Conservation (phyloP, 2,329 filamentous ascomycete genomes). For the Raffaelea arxii region DNA sequence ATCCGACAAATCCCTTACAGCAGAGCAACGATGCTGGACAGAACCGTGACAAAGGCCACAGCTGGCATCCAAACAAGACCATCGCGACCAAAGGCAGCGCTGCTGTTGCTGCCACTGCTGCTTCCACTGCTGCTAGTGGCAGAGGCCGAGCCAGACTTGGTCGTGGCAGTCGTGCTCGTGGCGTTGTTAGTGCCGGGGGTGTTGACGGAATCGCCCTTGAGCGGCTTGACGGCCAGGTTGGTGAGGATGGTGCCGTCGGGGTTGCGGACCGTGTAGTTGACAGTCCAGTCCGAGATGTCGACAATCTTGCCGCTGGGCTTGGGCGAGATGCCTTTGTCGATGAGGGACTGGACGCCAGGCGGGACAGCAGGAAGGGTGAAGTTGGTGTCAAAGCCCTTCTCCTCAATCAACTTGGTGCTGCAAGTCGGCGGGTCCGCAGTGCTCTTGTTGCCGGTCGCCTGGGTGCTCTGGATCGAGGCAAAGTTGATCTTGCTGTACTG, state of each 20-base stretch:
- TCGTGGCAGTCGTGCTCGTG: slow-evolving; percentile 11
- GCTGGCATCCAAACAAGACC: not conserved
- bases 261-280: slow-evolving; percentile 52
- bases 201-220: slow-evolving; percentile 35
- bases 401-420: slow-evolving; percentile 51
- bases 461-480: slow-evolving; percentile 51
- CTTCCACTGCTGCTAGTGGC: not conserved
- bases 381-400: slow-evolving; percentile 60
- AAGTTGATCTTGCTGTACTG: slow-evolving; percentile 72
- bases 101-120: not conserved
- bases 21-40: not conserved
- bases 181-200: slow-evolving; percentile 30
- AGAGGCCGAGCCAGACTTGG: slow-evolving; percentile 1
- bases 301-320: slow-evolving; percentile 58
- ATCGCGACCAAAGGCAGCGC: not conserved
- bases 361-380: slow-evolving; percentile 68
- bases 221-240: slow-evolving; percentile 36
- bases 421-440: slow-evolving; percentile 52
- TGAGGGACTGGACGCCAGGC: slow-evolving; percentile 58
- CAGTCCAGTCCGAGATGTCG: slow-evolving; percentile 42
- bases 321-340: slow-evolving; percentile 63
- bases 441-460: slow-evolving; percentile 40
- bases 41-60: not conserved
- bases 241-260: slow-evolving; percentile 49
- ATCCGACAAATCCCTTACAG: not conserved